Base-by-base conservation (phyloP, 2,329 filamentous ascomycete species). In the Claviceps humidiphila region DNA sequence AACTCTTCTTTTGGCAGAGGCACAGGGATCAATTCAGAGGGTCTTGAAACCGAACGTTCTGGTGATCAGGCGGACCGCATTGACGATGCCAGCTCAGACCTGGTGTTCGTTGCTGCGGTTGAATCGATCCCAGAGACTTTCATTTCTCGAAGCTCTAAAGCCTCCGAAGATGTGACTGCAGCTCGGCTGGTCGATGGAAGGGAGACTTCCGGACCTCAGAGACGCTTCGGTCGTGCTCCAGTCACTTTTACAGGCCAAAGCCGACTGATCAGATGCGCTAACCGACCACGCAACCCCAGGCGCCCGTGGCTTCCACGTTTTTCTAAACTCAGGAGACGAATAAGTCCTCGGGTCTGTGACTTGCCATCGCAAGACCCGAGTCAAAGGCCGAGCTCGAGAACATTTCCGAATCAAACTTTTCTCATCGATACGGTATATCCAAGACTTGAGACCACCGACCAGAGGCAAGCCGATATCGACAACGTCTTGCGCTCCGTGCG, bases 221-320 rank as follows among this genome's bases (percentile, higher is more conserved):
- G 8, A 38, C 20, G 16, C 14, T 2, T 41, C n/a, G 4, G 20
- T 37, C 4, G 8, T 52, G 26, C 5, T 37, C 24, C 45, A 37
- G 20, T 6, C 14, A 26, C 16, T 6, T 30, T 26, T 38, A 30
- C 26, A n/a, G 44, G 37, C n/a, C 7, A 20, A 24, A 9, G 22
- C 16, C 26, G n/a, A 48, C 17, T 30, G 11, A 20, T 38, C n/a
- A 49, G 22, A 47, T 37, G n/a, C 45, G 49, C 52, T 54, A 39
- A 51, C 49, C 49, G 45, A 39, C 52, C 45, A 44, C 41, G 49
- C 22, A 47, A 54, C 43, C n/a, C 13, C 45, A 51, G 49, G 14
- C 30, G 52, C 37, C 52, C 49, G 41, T 51, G 49, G 49, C 49
- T 51, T 14, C 52, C 52, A 37, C 40, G 49, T 22, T 54, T 54